Conservation (phyloP, 2,329 filamentous ascomycete genomes). For the Aspergillus quadrilineatus region DNA sequence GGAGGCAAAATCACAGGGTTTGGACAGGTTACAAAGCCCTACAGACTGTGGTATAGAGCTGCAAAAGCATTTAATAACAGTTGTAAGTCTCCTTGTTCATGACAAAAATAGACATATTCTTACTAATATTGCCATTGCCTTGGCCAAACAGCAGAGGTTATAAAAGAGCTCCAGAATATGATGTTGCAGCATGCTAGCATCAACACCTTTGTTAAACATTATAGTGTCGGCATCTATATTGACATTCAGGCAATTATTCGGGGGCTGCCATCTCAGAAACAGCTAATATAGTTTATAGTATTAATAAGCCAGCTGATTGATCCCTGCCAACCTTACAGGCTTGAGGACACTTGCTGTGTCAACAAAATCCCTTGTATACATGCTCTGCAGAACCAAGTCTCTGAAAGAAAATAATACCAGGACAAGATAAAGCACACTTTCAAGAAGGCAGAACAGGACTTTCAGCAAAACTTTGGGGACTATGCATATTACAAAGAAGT, state of each 20-base stretch:
- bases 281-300: constrained; percentile 26
- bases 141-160: constrained; percentile 19
- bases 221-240: constrained; percentile 28
- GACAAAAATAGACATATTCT: neutral
- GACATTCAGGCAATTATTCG: constrained; percentile 27
- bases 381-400: constrained; percentile 20
- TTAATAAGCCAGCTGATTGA: constrained; percentile 30
- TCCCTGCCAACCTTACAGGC: constrained; percentile 22
- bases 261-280: constrained; percentile 22
- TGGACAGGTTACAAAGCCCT: constrained; percentile 30
- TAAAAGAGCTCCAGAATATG: constrained; percentile 22
- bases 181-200: constrained; percentile 27
- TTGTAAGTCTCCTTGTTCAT: constrained; percentile 24
- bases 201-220: constrained; percentile 29
- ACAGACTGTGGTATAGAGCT: constrained; percentile 33
- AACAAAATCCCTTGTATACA: constrained; percentile 23
- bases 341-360: constrained; percentile 27
- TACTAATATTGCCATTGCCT: neutral
- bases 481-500: too few species aligned
- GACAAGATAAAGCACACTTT: constrained; percentile 21
- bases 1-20: constrained; percentile 36
- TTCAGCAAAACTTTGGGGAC: too few species aligned
- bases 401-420: constrained; percentile 18
- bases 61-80: constrained; percentile 39
- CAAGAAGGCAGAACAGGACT: constrained; percentile 15